These are phyloP conservation scores for Dothistroma septosporum DNA, from an alignment of 2,329 filamentous ascomycete genomes.

Conservation along the genomic window DNA sequence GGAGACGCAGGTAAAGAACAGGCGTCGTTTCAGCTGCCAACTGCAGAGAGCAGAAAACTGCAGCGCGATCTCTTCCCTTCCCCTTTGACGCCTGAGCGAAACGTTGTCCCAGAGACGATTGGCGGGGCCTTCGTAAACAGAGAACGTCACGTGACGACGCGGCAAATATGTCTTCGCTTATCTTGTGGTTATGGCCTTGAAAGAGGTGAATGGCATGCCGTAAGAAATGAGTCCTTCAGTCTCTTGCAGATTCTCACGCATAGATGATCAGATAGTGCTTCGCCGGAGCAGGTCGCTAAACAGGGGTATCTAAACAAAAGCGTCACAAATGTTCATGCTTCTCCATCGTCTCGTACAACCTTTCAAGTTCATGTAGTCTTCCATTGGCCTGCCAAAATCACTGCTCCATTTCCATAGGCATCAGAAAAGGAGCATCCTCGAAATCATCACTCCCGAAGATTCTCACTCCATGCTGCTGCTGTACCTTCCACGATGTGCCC, in stretches of 20 bases:
- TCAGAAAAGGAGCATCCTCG: conserved; percentile 62
- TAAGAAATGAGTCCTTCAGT: too few relatives aligned
- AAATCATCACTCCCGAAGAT: conserved; percentile 54
- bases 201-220: too few relatives aligned
- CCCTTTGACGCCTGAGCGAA: neutral
- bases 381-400: neutral
- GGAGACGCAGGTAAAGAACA: neutral
- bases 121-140: neutral
- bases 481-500: conserved; percentile 31
- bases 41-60: neutral
- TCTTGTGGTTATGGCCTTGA: too few relatives aligned
- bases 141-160: neutral
- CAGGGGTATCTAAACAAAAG: neutral
- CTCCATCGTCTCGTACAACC: neutral
- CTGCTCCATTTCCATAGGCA: conserved; percentile 26
- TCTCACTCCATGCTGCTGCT: conserved; percentile 36
- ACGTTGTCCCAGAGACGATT: neutral
- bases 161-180: neutral
- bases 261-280: too few relatives aligned
- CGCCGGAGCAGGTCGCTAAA: neutral
- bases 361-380: too few relatives aligned
- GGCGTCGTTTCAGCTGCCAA: neutral
- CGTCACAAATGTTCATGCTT: neutral
- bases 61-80: neutral
- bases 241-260: too few relatives aligned